Evolutionary conservation across 2,329 filamentous ascomycete genomes (phyloP).

Genomic region (Myriosclerotinia duriaeana): DNA sequence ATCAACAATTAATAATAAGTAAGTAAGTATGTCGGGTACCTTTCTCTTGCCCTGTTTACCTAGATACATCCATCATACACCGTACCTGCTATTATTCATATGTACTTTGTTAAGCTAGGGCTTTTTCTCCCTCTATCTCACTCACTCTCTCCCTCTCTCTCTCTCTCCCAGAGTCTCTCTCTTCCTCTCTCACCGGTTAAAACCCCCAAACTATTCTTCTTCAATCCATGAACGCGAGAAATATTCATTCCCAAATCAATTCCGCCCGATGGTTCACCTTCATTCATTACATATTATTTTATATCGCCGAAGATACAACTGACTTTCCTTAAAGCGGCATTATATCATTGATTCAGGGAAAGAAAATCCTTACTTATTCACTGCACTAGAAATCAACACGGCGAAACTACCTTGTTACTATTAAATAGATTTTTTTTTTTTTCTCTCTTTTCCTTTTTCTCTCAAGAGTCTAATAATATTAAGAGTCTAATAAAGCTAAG

Average conservation of each 20-base stretch:
- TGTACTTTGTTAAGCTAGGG: neutral
- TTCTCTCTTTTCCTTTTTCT: slow-evolving; percentile 10
- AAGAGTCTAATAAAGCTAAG: no score
- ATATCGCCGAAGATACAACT: neutral
- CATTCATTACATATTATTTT: no score
- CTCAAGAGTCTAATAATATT: slow-evolving; percentile 15
- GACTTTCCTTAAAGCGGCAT: slow-evolving; percentile 11
- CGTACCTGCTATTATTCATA: no score
- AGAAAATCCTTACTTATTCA: slow-evolving; percentile 17
- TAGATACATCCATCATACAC: no score
- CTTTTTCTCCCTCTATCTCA: neutral
- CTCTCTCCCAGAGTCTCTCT: no score
- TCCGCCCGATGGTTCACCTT: neutral
- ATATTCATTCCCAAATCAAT: neutral
- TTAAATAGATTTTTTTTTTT: slow-evolving; percentile 6
- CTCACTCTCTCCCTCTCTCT: neutral
- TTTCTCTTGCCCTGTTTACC: neutral
- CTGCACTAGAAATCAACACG: slow-evolving; percentile 9
- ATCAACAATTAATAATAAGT: no score
- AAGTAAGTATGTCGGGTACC: no score
- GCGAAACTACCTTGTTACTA: neutral
- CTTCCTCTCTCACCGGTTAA: neutral
- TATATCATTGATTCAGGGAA: slow-evolving; percentile 10
- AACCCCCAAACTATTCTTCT: slow-evolving; percentile 1
- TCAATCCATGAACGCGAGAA: slow-evolving; percentile 12